A percentile compares a stretch with the other conserved stretches of the same genome.
Evolutionary conservation across 2,329 filamentous ascomycete genomes (phyloP).

Genomic region (Exophiala sp.): DNA sequence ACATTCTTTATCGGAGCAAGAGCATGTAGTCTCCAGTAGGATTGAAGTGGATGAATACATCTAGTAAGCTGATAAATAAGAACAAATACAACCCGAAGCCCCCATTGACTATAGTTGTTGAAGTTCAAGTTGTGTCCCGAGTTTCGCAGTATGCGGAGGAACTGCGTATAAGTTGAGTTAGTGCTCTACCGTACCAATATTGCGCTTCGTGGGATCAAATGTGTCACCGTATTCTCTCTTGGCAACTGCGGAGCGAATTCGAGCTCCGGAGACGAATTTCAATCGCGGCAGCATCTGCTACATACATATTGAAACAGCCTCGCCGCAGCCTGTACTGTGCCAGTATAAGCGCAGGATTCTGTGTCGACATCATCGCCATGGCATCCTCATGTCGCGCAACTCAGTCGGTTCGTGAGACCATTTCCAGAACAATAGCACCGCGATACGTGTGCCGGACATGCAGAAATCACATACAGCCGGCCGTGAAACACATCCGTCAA

Average conservation of each 20-base stretch:
- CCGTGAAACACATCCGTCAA: constrained; percentile 14
- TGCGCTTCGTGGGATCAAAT: not conserved
- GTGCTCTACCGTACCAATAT: not conserved
- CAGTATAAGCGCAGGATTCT: not conserved
- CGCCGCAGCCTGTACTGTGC: too few relatives aligned
- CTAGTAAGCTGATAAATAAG: too few relatives aligned
- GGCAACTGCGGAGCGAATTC: not conserved
- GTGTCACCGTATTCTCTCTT: not conserved
- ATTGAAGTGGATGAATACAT: too few relatives aligned
- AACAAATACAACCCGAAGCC: too few relatives aligned
- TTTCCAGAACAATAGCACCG: constrained; percentile 1
- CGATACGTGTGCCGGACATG: constrained; percentile 21
- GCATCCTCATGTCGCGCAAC: constrained; percentile 11
- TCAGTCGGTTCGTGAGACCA: constrained; percentile 7
- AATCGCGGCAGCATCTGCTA: not conserved
- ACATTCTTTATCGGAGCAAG: too few relatives aligned
- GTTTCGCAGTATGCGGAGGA: too few relatives aligned
- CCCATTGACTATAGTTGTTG: too few relatives aligned
- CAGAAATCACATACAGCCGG: constrained; percentile 8
- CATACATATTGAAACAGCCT: too few relatives aligned
- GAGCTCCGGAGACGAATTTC: constrained; percentile 2
- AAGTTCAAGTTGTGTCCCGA: too few relatives aligned
- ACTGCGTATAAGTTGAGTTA: not conserved
- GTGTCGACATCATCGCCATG: not conserved
- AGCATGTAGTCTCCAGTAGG: too few relatives aligned